Percentiles rank a stretch among this genome's conserved stretches.
Evolutionary conservation across 1,284 basidiomycete species (phyloP).

Genomic region (Meripilus lineatus): DNA sequence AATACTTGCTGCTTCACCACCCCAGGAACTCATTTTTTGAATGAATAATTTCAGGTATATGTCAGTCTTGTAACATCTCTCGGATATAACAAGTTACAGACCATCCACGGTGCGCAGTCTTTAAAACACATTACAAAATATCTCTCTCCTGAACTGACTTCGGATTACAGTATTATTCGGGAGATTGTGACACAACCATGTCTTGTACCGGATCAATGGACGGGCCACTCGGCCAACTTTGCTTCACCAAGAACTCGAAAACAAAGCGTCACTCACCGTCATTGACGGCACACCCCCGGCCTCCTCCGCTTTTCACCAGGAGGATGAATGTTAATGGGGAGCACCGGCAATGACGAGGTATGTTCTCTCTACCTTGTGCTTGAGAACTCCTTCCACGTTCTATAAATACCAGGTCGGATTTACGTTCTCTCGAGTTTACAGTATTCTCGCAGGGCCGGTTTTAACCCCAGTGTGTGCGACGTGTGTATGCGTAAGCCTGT

Average conservation of each 20-base stretch:
- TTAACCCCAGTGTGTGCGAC: no score
- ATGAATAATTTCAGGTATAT: slow-evolving; percentile 12
- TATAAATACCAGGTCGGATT: no score
- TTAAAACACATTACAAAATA: neutral
- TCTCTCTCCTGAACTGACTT: neutral
- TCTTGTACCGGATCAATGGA: slow-evolving; percentile 13
- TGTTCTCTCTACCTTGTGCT: neutral
- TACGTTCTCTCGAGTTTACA: no score
- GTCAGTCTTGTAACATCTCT: slow-evolving; percentile 7
- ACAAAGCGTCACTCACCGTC: slow-evolving; percentile 10
- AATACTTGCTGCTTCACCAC: slow-evolving; percentile 12
- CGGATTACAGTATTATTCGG: neutral
- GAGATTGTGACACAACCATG: slow-evolving; percentile 2
- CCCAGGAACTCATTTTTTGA: slow-evolving; percentile 11
- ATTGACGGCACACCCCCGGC: neutral
- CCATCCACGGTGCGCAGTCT: slow-evolving; percentile 8
- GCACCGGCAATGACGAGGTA: slow-evolving; percentile 12
- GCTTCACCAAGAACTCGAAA: slow-evolving; percentile 5
- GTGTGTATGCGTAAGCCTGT: neutral
- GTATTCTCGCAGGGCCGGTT: no score
- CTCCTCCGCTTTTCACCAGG: no score
- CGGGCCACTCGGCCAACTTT: slow-evolving; percentile 10
- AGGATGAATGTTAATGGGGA: slow-evolving; percentile 10
- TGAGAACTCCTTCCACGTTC: no score
- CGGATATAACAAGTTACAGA: slow-evolving; percentile 10